Evolutionary conservation across 139 green algal species (phyloP).

Genomic region (Edaphochlamys debaryana): DNA sequence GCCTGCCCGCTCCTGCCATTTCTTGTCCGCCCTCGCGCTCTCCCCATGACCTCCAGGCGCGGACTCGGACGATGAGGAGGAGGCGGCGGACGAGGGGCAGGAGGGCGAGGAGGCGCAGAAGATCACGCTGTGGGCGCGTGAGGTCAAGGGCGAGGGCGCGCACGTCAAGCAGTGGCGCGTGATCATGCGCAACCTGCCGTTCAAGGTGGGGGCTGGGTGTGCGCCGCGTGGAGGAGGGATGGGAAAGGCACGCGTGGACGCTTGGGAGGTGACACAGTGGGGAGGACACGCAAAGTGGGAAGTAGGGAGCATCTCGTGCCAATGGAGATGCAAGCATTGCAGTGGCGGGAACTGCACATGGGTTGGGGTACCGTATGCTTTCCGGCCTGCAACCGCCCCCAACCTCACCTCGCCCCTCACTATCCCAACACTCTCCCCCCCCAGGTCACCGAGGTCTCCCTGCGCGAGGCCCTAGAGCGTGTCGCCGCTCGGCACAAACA

Average conservation of each 20-base stretch:
- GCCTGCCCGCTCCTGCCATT: too few relatives aligned
- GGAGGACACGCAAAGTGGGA: not conserved
- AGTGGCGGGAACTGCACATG: too few relatives aligned
- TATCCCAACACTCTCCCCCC: too few relatives aligned
- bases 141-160: slow-evolving; percentile 83
- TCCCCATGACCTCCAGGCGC: too few relatives aligned
- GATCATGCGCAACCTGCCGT: slow-evolving; percentile 93
- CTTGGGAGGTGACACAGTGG: not conserved
- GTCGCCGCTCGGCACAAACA: too few relatives aligned
- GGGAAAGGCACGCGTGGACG: too few relatives aligned
- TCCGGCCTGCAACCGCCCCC: too few relatives aligned
- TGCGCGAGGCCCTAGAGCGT: slow-evolving; percentile 54
- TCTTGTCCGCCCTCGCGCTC: too few relatives aligned
- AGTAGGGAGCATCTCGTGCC: not conserved
- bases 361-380: too few relatives aligned
- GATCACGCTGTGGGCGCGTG: slow-evolving; percentile 55
- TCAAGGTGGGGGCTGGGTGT: too few relatives aligned
- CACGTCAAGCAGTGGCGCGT: slow-evolving; percentile 91
- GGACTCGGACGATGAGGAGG: slow-evolving; percentile 57
- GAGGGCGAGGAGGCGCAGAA: slow-evolving; percentile 4
- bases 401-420: too few relatives aligned
- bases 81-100: not conserved
- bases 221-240: too few relatives aligned
- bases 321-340: not conserved
- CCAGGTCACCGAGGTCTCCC: slow-evolving; percentile 65